These are phyloP conservation scores for Dendrobium catenatum DNA, from an alignment of 106 monocot species.

Conservation along the genomic window DNA sequence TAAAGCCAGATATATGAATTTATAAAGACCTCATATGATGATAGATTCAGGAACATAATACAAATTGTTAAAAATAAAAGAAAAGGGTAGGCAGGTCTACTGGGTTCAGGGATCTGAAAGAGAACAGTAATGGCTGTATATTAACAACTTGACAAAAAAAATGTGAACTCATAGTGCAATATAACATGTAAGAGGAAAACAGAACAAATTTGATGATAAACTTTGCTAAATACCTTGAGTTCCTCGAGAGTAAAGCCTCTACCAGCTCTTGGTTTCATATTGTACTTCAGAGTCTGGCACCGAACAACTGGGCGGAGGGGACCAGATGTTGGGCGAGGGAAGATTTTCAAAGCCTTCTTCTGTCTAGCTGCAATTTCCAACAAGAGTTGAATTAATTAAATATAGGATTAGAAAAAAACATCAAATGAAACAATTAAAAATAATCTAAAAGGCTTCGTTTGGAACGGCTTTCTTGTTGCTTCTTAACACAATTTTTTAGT, in stretches of 20 bases:
- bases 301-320: conserved; percentile 54
- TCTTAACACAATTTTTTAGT: no score
- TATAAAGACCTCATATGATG: neutral
- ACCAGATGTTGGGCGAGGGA: conserved; percentile 62
- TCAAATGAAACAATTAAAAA: no score
- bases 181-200: neutral
- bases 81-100: no score
- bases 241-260: conserved; percentile 59
- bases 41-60: no score
- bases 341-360: conserved; percentile 65
- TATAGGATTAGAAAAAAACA: neutral
- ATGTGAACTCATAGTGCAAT: neutral
- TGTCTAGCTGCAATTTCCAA: conserved; percentile 33
- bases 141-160: no score
- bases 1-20: neutral
- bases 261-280: conserved; percentile 60
- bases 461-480: no score
- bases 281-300: conserved; percentile 56
- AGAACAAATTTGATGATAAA: neutral
- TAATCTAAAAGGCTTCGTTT: no score
- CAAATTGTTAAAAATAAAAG: no score
- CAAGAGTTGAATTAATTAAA: neutral
- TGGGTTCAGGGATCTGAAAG: no score
- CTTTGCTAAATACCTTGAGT: conserved; percentile 36
- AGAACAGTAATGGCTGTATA: no score